Evolutionary conservation across 768 basidiomycete species (phyloP), one percentile per base, ranked within the genome.

Genomic region (Gelatoporia subvermispora): DNA sequence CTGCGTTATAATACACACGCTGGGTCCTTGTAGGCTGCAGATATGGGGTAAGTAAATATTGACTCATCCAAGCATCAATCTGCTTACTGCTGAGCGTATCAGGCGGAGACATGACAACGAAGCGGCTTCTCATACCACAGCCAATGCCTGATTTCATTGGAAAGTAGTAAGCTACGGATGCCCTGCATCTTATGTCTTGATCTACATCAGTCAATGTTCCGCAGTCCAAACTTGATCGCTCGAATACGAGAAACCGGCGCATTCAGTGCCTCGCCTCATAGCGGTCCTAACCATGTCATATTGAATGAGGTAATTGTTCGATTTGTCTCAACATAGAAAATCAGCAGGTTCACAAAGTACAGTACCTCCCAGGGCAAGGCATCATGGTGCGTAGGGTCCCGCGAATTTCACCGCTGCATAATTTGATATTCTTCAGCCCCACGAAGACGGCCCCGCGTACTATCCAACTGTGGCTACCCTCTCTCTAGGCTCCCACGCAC

Each of bases 391-490:
- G 66, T 48, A 56, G 48, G 25, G 47, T 24, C 28, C 51, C 22
- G 36, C 28, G 21, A 41, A 23, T 20, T 42, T 28, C 9, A 39
- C 46, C 51, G 34, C 36, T 35, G 44, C 38, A 31, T 37, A 24
- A 34, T 24, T 22, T 50, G 43, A 21, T 28, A 9, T 43, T 2
- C 34, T 28, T 41, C 65, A 94, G 90, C 90, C 92, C 1, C 94
- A 96, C 59, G 84, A 95, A 70, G 93, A 97, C 64, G 93, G 94
- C 0, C 86, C 92, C 2, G 78, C 84, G 16, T 97, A 95, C 68
- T 71, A 83, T 59, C 90, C 93, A 0, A 81, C 86, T 4, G 93
- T 96, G 1, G 85, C 90, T 1, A 96, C 94, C n/a, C 68, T 97
- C 43, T 93, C 93, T 13, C 69, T 96, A 49, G 84, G 85, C 36